Evolutionary conservation across 768 basidiomycete genomes (phyloP), one percentile per base, ranked within the genome.

Genomic region (Collybia nuda): DNA sequence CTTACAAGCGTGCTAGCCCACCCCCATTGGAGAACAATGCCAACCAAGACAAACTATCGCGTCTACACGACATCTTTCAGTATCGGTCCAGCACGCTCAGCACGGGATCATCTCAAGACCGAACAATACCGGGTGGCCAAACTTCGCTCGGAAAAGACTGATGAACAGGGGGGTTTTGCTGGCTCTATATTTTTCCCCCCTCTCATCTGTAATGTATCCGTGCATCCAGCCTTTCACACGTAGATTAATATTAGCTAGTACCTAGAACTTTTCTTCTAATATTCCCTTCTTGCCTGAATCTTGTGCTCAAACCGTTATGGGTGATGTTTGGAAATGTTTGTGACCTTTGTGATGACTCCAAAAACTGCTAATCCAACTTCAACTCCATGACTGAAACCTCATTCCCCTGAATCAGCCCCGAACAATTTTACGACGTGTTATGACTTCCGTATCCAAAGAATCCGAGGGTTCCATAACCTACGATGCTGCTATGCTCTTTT

Each of bases 41-140:
- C 11, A 70, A 67, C 29, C 82, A 87, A 57, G 86, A 90, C 47
- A 84, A 83, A 60, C 63, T 91, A 26, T 86, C 89, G 37, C 74
- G 85, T 58, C 65, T 93, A 46, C 90, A 92, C 62, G 82, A 88
- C 61, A 76, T 92, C 55, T 93, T 92, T 69, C 88, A 89, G 58
- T 92, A 93, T 67, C 80, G 88, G 47, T 80, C 85, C 21, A 90
- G 88, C 63, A 80, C 80, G 35, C 46, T 71, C 39, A 80, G 78
- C 56, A 70, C 67, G 50, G 74, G 71, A n/a, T 76, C 76, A 17
- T 75, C 74, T 28, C 74, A 70, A 43, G 68, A 66, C 45, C 51
- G 59, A 49, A 40, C 48, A 45, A 55, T 47, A 45, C 57, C 62
- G 9, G 14, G 6, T 6, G 14, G 14, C 49, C 65, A 60, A 54